Evolutionary conservation across 2,329 filamentous ascomycete genomes (phyloP), one percentile per base, ranked within the genome.

Genomic region (Graphium sp.): DNA sequence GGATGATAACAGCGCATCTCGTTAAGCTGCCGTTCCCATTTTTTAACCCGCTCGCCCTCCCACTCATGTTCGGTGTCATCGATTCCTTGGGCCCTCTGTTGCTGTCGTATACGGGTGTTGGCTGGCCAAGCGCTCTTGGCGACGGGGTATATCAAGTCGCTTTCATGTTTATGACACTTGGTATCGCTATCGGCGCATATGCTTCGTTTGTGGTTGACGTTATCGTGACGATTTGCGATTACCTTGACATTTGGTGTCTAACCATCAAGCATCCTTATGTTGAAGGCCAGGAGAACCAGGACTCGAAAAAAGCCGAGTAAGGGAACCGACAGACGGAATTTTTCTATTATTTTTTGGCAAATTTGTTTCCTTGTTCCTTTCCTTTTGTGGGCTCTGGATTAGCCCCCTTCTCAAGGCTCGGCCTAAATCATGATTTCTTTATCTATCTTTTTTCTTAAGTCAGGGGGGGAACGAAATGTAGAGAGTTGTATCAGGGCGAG

Each of bases 201-300:
- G 85, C 83, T 34, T 93, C 84, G 50, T 98, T 98, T 49, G 83
- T 95, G 32, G 80, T 92, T 18, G 89, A 95, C 48, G 85, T 95
- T 32, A 94, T 98, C 39, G 83, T 89, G 34, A 91, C 83, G 18
- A 95, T 98, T 41, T 98, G 89, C 55, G 89, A 98, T 50, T 93
- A 92, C 49, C 64, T 95, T 35, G 89, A 98, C 48, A 98, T 98
- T 40, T 95, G 84, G 83, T 98, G 89, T 48, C 60, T 98, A 48
- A 92, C 81, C 2, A 98, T 98, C 57, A 98, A 98, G 66, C 75
- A 95, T 42, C 71, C 69, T 14, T 62, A 65, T 37, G 55, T 61
- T 15, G 63, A 67, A 41, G 52, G 39, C 10, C 32, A 41, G 25
- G 29, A 44, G 30, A 39, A 49, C 29, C 40, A 48, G 18, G 49